A percentile compares a stretch with the other conserved stretches of the same genome.
Evolutionary conservation across 192 early-diverging fungal species (phyloP).

Genomic region (Gigaspora rosea): DNA sequence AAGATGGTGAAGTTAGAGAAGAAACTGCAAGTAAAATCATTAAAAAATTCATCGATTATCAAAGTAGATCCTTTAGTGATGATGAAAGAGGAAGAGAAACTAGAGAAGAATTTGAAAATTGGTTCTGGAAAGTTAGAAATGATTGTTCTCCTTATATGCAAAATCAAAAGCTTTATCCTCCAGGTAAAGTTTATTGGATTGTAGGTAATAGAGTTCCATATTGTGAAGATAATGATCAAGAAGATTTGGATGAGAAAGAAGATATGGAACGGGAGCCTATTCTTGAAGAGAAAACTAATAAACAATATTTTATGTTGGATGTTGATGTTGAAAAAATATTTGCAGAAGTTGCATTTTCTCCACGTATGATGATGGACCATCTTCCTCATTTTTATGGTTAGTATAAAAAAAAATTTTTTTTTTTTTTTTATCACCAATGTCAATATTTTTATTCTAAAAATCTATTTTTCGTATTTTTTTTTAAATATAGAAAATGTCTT

Average conservation of each 20-base stretch:
- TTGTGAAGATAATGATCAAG: slow-evolving; percentile 16
- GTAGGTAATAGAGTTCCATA: slow-evolving; percentile 20
- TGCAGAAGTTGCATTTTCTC: slow-evolving; percentile 23
- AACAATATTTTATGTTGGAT: slow-evolving; percentile 24
- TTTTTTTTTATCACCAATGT: not conserved
- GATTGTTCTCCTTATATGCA: not conserved
- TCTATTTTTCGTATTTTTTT: no score
- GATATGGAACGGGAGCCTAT: not conserved
- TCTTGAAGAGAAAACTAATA: not conserved
- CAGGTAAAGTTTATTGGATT: slow-evolving; percentile 52
- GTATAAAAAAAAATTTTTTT: not conserved
- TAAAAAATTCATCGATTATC: slow-evolving; percentile 33
- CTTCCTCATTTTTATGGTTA: slow-evolving; percentile 28
- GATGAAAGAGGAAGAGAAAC: not conserved
- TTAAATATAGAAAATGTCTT: no score
- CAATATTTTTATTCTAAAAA: no score
- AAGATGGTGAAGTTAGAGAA: slow-evolving; percentile 22
- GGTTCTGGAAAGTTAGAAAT: slow-evolving; percentile 15
- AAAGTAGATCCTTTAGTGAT: slow-evolving; percentile 11
- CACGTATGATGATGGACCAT: slow-evolving; percentile 29
- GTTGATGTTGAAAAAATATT: slow-evolving; percentile 27
- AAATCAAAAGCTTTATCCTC: slow-evolving; percentile 40
- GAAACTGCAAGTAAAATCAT: slow-evolving; percentile 29
- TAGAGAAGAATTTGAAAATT: slow-evolving; percentile 24
- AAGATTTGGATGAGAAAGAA: slow-evolving; percentile 5